Evolutionary conservation across 2,329 filamentous ascomycete species (phyloP), one percentile per base, ranked within the genome.

Genomic region (Cladosporium sp.): DNA sequence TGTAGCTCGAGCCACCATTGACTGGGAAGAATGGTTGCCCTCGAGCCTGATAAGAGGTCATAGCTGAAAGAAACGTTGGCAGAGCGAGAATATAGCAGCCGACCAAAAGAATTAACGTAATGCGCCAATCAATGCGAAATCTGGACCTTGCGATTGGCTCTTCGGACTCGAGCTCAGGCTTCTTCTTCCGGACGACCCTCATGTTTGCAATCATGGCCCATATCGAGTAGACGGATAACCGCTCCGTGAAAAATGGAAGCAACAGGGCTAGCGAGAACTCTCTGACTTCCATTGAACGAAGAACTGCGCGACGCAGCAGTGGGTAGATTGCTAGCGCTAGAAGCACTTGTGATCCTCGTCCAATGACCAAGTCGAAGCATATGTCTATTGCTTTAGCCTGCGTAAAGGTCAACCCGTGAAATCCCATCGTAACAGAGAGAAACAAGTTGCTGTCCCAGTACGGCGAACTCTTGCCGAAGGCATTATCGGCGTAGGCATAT

Each of bases 361-460:
- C 57, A 7, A 28, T 21, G 34, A 59, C 15, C 38, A 47, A 12
- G 38, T 59, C 57, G 15, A 59, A 59, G 38, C 36, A 41, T 4
- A 59, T 36, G 4, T 59, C 57, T 41, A 59, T 47, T 4, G 36
- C 21, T 47, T 47, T 59, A 10, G 57, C 57, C 21, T 59, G 34
- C 15, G 34, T 2, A 24, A 47, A 59, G 15, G 57, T 28, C 36
- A 59, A 30, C 4, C 64, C 44, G 18, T 66, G 66, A 24, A 61
- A 58, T 2, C 60, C 68, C 57, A 69, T 64, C 10, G 68, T 69
- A 49, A 69, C 66, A n/a, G 54, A 65, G 28, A 68, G 41, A 11
- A 65, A 67, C 18, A 65, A 44, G 2, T n/a, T 44, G 14, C 63
- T 47, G 34, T 68, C 62, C 67, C 67, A 68, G 38, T 58, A 63